These are phyloP conservation scores for Monosporozyma siamensis DNA, from an alignment of 805 yeast genomes.

Conservation along the genomic window DNA sequence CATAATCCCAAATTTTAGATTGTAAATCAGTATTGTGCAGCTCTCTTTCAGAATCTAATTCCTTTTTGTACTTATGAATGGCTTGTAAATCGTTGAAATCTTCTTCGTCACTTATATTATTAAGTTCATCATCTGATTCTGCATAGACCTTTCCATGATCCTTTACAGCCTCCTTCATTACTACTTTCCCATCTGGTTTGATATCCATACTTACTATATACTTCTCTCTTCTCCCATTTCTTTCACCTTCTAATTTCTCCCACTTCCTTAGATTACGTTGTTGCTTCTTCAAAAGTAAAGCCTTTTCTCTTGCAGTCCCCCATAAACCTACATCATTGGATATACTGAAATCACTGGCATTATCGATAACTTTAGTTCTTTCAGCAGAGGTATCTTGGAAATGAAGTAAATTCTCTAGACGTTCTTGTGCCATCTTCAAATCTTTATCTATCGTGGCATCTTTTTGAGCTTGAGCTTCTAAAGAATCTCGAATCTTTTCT, in stretches of 20 bases:
- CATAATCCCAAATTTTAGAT: constrained; percentile 50
- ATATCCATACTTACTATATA: constrained; percentile 71
- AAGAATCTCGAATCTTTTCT: constrained; percentile 27
- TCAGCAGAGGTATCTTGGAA: constrained; percentile 84
- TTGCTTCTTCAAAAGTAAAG: constrained; percentile 76
- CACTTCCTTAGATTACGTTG: constrained; percentile 62
- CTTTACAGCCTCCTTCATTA: constrained; percentile 41
- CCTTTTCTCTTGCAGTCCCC: constrained; percentile 80
- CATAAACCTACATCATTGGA: constrained; percentile 56
- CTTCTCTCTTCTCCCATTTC: constrained; percentile 61
- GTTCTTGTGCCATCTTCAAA: constrained; percentile 56
- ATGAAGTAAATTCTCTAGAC: constrained; percentile 62
- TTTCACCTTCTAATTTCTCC: constrained; percentile 46
- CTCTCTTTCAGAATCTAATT: constrained; percentile 13
- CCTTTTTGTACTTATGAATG: constrained; percentile 21
- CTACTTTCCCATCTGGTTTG: constrained; percentile 66
- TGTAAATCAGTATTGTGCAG: constrained; percentile 19
- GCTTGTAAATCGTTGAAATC: constrained; percentile 27
- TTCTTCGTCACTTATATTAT: constrained; percentile 32
- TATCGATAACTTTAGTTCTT: constrained; percentile 85
- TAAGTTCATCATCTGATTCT: constrained; percentile 24
- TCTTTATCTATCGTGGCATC: constrained; percentile 39
- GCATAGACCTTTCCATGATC: constrained; percentile 17
- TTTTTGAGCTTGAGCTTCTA: constrained; percentile 34
- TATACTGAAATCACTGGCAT: constrained; percentile 67